Percentiles rank a stretch among this genome's conserved stretches.
phyloP scores from a whole-genome alignment of 352 stramenopile genomes.

The Globisporangium cederbergense region DNA sequence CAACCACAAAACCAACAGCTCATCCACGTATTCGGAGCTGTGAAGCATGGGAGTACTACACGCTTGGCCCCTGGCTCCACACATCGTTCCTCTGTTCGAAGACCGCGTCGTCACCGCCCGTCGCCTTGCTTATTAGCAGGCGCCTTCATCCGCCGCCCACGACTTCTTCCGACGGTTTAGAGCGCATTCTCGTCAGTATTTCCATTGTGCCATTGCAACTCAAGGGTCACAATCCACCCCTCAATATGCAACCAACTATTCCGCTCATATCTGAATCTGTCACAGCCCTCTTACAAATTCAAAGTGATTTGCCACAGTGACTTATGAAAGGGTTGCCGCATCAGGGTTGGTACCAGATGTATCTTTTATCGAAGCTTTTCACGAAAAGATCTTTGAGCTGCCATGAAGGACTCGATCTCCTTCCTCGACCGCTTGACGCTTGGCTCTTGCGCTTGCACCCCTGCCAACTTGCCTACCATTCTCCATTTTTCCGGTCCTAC shows the following conservation, averaged over 20 bases:
- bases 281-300: neutral
- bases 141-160: neutral
- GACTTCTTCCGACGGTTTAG: constrained; percentile 5
- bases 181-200: neutral
- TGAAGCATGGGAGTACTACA: neutral
- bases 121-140: neutral
- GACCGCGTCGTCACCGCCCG: neutral
- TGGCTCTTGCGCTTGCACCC: neutral
- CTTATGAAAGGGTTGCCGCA: constrained; percentile 1
- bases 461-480: neutral
- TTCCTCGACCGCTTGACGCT: neutral
- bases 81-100: neutral
- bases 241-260: neutral
- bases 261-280: constrained; percentile 3
- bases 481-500: constrained; percentile 1
- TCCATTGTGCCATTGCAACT: neutral
- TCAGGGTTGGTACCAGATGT: constrained; percentile 3
- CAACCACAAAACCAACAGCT: neutral
- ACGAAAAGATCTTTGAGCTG: constrained; percentile 15
- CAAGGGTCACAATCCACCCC: constrained; percentile 3
- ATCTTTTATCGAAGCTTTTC: constrained; percentile 23
- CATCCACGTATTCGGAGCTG: neutral
- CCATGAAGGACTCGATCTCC: neutral
- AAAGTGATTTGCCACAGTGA: neutral
- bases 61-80: neutral